Base-by-base conservation (phyloP, 192 early-diverging fungal species). In the Pecoramyces ruminantium region DNA sequence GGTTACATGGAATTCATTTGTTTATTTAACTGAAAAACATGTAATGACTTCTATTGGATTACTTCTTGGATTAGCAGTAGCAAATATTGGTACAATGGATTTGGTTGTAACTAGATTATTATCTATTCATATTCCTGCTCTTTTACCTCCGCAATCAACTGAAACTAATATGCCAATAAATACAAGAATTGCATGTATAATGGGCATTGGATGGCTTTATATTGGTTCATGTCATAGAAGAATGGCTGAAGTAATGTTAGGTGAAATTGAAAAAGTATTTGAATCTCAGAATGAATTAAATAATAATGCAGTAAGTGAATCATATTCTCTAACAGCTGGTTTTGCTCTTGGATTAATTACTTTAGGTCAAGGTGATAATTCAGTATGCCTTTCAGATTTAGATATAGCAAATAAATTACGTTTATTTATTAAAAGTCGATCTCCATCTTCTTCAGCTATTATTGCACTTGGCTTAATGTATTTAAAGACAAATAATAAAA, bases 401-500 rank as follows among this genome's bases (percentile, higher is more conserved):
- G 84, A 87, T 21, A 83, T 93, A 28, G 82, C 89, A 4, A 89
- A 92, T 42, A 84, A 86, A 38, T 85, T 95, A 3, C 25, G 85
- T 85, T n/a, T 87, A 87, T 78, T 87, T 88, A 27, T 82, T 84
- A 40, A 87, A 88, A n/a, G 78, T 90, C 25, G 89, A 89, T 40
- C 78, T 89, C 12, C 89, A 1, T 86, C 89, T 13, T 84, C 87
- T 18, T 91, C 92, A n/a, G 90, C 94, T 0, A 90, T 91, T 14
- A 89, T 96, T 29, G 96, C 96, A 0, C 84, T 98, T 25, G 95
- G 92, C 0, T 85, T 98, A 28, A 92, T 93, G 83, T 96, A 92
- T 81, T 85, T 98, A 40, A 94, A 93, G 58, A 93, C 95, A 25
- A 90, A 93, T 83, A 92, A 95, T 81, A 30, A 77, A 12, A 80